Conservation (phyloP, 768 basidiomycete species). For the Leccinum variicolor region DNA sequence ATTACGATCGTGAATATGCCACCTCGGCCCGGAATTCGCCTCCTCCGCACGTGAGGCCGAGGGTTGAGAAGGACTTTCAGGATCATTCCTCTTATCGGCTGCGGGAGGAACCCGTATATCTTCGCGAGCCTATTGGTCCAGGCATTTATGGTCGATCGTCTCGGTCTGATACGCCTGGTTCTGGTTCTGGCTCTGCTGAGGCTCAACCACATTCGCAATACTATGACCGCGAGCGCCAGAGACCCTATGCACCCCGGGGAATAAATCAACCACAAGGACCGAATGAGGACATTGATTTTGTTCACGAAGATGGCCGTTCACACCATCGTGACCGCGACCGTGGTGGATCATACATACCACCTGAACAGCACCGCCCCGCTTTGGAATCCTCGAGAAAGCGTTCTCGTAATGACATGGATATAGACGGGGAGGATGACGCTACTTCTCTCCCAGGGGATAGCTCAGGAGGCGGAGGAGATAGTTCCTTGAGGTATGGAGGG, state of each 20-base stretch:
- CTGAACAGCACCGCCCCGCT: slow-evolving; percentile 37
- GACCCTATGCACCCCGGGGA: slow-evolving; percentile 52
- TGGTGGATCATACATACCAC: slow-evolving; percentile 31
- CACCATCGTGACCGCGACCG: slow-evolving; percentile 37
- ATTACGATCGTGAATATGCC: slow-evolving; percentile 36
- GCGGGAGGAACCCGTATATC: slow-evolving; percentile 28
- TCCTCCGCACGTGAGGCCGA: slow-evolving; percentile 37
- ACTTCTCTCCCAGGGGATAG: slow-evolving; percentile 28
- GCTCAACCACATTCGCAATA: slow-evolving; percentile 45
- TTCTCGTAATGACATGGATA: slow-evolving; percentile 61
- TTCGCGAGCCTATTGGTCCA: slow-evolving; percentile 31
- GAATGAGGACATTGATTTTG: slow-evolving; percentile 49
- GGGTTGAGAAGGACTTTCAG: slow-evolving; percentile 30
- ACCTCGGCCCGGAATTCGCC: slow-evolving; percentile 40
- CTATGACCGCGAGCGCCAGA: slow-evolving; percentile 48
- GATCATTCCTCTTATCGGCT: slow-evolving; percentile 30
- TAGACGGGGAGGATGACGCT: slow-evolving; percentile 52
- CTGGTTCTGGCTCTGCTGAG: slow-evolving; percentile 51
- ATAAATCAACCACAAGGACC: slow-evolving; percentile 37
- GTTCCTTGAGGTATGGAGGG: slow-evolving; percentile 33
- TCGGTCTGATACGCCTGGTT: slow-evolving; percentile 58
- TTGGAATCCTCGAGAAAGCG: slow-evolving; percentile 53
- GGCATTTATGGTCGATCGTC: slow-evolving; percentile 36
- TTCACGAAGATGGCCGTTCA: slow-evolving; percentile 52
- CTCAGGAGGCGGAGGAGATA: slow-evolving; percentile 29